Conservation (phyloP, 2,329 filamentous ascomycete genomes). For the Rutstroemia sp. region DNA sequence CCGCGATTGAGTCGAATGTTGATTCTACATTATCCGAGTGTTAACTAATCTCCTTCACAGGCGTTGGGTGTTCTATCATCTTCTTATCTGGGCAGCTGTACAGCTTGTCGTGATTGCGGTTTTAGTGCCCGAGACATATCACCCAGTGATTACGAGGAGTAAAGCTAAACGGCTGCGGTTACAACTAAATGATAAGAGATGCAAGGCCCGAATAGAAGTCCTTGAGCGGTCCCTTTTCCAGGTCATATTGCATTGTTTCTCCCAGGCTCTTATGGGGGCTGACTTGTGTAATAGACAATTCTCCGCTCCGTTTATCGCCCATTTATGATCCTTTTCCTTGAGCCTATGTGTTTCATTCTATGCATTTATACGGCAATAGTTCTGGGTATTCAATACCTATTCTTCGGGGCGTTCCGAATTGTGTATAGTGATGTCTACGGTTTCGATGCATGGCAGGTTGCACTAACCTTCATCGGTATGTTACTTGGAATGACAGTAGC, state of each 20-base stretch:
- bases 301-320: conserved; percentile 52
- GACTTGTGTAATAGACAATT: conserved; percentile 29
- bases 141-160: conserved; percentile 45
- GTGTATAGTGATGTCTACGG: conserved; percentile 67
- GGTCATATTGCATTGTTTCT: neutral
- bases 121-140: conserved; percentile 52
- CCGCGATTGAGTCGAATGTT: neutral
- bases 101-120: conserved; percentile 45
- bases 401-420: conserved; percentile 78
- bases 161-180: conserved; percentile 25
- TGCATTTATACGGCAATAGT: conserved; percentile 75
- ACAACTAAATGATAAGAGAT: neutral
- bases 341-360: conserved; percentile 77
- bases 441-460: conserved; percentile 70
- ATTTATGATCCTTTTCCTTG: conserved; percentile 68
- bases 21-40: neutral
- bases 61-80: conserved; percentile 53
- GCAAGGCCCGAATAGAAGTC: neutral
- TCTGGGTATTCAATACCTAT: conserved; percentile 77
- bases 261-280: neutral
- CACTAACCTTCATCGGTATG: conserved; percentile 68
- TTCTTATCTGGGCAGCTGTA: conserved; percentile 50
- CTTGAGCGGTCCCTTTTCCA: neutral
- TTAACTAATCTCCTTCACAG: conserved; percentile 45
- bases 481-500: conserved; percentile 57